Base-by-base conservation (phyloP, 208 protist genomes). In the Acanthamoeba lenticulata region DNA sequence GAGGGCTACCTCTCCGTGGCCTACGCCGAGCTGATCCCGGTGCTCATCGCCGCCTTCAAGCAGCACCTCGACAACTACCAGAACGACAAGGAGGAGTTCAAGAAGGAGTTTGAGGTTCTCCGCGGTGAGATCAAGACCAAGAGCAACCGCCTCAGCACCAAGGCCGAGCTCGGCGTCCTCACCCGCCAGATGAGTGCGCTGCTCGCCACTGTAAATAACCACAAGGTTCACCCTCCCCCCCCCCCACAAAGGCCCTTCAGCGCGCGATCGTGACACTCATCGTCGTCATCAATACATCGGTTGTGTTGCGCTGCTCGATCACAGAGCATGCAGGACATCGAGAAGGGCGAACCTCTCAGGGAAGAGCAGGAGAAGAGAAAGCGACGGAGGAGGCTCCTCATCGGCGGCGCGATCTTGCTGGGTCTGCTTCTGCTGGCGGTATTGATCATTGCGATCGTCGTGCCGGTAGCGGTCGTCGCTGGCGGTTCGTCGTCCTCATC, bases 1-100 rank as follows among this genome's bases (percentile, higher is more conserved):
- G 67, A 79, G 34, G 67, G 67, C 17, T 79, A 45, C 24, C 38
- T 79, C 9, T 79, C 67, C 11, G 67, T 79, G 17, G 47, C 40
- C 36, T 88, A 88, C 32, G 40, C 79, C 40, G 79, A 88, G 79
- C 47, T 88, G 15, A 40, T 88, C 27, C 45, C 47, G 13, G 79
- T 88, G 27, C 45, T 88, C 7, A 62, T 60, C 47, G 27, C 79
- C 5, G 79, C 79, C 7, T 60, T 88, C 79, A 88, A 88, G 79
- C 79, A 88, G 29, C 79, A 88, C 47, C 34, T 88, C 29, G 45
- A 88, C 21, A 60, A 7, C 45, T 88, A 88, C 79, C 27, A 88
- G 40, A 88, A 60, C 79, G 79, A 88, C 47, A 88, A 88, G 29
- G 13, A 88, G 7, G 79, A 60, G 29, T 62, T 88, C 44, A 49